Base-by-base conservation (phyloP, 768 basidiomycete genomes). In the Suillus weaverae region DNA sequence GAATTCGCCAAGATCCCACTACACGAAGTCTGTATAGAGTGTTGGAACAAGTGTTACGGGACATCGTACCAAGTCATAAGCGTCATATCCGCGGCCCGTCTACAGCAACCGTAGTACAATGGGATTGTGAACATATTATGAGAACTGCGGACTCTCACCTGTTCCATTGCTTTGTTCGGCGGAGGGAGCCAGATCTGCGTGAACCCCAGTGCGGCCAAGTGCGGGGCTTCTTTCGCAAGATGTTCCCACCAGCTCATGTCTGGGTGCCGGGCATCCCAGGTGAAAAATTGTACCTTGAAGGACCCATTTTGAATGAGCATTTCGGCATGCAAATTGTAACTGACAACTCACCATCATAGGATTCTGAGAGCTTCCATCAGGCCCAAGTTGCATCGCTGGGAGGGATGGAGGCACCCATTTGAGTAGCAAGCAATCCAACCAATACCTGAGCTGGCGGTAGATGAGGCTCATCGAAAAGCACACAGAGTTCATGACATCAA, bases 1-100 rank as follows among this genome's bases (percentile, higher is more conserved):
- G 67, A 94, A 94, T 77, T 94, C 92, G 41, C 92, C 92, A 20
- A 95, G 76, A 73, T 95, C 92, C 92, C 93, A 95, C 92, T 94
- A 61, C 38, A 20, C 33, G 20, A 56, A 59, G 22, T 41, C 14
- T 30, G 32, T 22, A 10, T n/a, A 33, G 14, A 36, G 41, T 18
- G 57, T 57, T 35, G 26, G 10, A 61, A 26, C 13, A 57, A 14
- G 8, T 43, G 13, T 32, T 16, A 50, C 9, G 50, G 11, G 8
- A 22, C n/a, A 39, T 72, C 80, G 62, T 76, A 93, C 92, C 77
- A 94, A 72, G 72, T 94, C 93, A 75, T 94, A 94, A 2, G 90
- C 92, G 73, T 94, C 92, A 69, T 94, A 94, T 33, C 92, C 92
- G 69, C 89, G 83, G 22, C 90, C 90, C 66, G 77, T 73, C 92